A percentile compares a stretch with the other conserved stretches of the same genome.
These are phyloP conservation scores for Calycina herbarum DNA, from an alignment of 2,329 filamentous ascomycete genomes.

Conservation along the genomic window DNA sequence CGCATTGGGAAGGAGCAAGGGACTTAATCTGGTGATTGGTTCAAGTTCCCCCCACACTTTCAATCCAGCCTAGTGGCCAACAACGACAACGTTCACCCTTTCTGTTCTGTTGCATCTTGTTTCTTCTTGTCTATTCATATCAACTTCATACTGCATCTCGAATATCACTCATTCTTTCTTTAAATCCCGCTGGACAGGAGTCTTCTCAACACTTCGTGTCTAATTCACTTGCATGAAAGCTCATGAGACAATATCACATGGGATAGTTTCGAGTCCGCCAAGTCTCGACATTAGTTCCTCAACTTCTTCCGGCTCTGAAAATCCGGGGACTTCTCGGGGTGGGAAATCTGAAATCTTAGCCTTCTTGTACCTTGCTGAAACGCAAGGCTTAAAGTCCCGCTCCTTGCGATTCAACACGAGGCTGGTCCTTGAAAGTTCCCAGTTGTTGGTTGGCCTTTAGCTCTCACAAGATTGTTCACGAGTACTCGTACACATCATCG, in stretches of 20 bases:
- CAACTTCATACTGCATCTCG: neutral
- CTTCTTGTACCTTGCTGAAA: neutral
- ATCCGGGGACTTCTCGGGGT: neutral
- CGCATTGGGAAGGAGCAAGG: neutral
- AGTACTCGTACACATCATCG: neutral
- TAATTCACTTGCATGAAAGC: neutral
- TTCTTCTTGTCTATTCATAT: neutral
- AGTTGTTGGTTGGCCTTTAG: neutral
- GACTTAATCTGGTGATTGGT: neutral
- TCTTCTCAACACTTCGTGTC: neutral
- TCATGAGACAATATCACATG: neutral
- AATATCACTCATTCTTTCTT: neutral
- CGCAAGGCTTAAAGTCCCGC: neutral
- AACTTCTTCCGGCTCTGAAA: neutral
- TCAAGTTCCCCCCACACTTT: neutral
- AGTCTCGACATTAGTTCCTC: neutral
- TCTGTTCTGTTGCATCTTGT: neutral
- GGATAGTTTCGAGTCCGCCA: neutral
- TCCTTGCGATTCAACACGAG: neutral
- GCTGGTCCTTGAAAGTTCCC: neutral
- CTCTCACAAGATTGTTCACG: slow-evolving; percentile 1
- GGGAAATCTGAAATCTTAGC: neutral
- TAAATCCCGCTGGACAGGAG: neutral
- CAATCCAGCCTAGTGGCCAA: neutral
- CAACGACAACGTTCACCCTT: neutral